These are phyloP conservation scores for Kwoniella pini DNA, from an alignment of 768 basidiomycete species.

Conservation along the genomic window DNA sequence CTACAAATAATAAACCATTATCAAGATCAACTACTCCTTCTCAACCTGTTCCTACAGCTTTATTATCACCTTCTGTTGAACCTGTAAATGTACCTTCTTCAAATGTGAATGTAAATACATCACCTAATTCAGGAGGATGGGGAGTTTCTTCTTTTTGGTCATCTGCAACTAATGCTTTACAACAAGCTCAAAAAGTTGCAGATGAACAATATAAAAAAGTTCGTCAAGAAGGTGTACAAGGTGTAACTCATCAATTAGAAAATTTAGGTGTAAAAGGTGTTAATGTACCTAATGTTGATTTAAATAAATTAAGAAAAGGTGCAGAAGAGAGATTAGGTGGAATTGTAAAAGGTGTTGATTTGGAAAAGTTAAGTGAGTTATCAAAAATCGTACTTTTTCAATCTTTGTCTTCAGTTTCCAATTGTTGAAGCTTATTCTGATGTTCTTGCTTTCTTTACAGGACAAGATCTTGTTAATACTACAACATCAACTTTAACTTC, in stretches of 20 bases:
- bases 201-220: constrained; percentile 91
- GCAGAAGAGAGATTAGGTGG: constrained; percentile 46
- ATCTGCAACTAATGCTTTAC: constrained; percentile 77
- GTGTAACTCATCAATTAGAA: constrained; percentile 30
- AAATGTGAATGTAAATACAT: constrained; percentile 21
- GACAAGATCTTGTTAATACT: constrained; percentile 83
- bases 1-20: constrained; percentile 26
- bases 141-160: constrained; percentile 76
- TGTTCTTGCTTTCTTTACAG: constrained; percentile 56
- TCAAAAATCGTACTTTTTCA: no score
- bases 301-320: constrained; percentile 39
- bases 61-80: constrained; percentile 26
- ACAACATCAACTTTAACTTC: constrained; percentile 86
- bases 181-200: constrained; percentile 82
- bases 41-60: constrained; percentile 8
- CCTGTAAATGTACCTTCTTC: constrained; percentile 37
- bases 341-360: constrained; percentile 75
- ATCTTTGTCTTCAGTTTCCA: no score
- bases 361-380: constrained; percentile 80
- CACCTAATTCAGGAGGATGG: constrained; percentile 63
- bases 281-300: constrained; percentile 67
- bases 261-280: constrained; percentile 38
- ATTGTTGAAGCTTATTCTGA: no score
- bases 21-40: constrained; percentile 51
- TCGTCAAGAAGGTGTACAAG: constrained; percentile 57